Evolutionary conservation across 2,329 filamentous ascomycete species (phyloP).

Genomic region (Tricladium varicosporioides): DNA sequence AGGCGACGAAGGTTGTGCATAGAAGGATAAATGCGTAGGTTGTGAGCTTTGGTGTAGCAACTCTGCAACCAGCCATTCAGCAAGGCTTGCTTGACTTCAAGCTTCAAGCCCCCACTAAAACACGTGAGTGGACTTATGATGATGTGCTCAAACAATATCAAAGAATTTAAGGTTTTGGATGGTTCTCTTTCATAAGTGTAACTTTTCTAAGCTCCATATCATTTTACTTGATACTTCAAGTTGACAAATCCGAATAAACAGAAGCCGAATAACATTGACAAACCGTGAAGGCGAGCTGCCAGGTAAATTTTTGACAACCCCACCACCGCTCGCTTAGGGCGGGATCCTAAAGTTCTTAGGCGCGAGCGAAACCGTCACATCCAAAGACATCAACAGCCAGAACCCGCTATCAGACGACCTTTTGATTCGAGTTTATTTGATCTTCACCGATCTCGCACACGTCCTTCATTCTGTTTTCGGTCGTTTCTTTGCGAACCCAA

Average conservation of each 20-base stretch:
- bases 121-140: neutral
- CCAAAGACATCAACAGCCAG: neutral
- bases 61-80: neutral
- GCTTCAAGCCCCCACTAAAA: neutral
- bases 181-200: neutral
- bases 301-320: slow-evolving; percentile 9
- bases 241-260: neutral
- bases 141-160: neutral
- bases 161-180: neutral
- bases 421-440: slow-evolving; percentile 7
- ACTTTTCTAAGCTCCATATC: neutral
- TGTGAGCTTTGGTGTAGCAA: neutral
- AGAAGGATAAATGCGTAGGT: slow-evolving; percentile 3
- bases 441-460: slow-evolving; percentile 3
- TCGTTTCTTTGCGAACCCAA: slow-evolving; percentile 13
- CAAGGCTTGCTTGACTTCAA: neutral
- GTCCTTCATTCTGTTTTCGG: slow-evolving; percentile 5
- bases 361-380: slow-evolving; percentile 1
- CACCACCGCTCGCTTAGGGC: slow-evolving; percentile 6
- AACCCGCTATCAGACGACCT: slow-evolving; percentile 15
- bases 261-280: neutral
- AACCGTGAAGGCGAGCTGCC: neutral
- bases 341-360: slow-evolving; percentile 1
- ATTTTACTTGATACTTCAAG: neutral
- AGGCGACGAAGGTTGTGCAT: neutral